Evolutionary conservation across 1,139 yeast species (phyloP).

Genomic region (Pneumocystis murina): DNA sequence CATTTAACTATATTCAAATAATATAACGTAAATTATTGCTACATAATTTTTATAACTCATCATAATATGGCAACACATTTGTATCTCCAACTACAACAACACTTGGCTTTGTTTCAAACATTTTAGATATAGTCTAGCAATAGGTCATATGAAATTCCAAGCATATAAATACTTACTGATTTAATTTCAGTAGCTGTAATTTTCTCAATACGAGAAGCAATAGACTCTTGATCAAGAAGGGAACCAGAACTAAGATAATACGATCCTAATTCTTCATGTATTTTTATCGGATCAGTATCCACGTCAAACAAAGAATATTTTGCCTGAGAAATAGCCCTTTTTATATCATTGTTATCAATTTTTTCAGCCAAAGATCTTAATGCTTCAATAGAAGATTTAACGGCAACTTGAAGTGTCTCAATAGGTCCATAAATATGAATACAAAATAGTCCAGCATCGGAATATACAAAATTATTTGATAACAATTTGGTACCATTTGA

Average conservation of each 20-base stretch:
- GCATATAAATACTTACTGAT: constrained; percentile 7
- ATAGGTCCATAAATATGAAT: constrained; percentile 45
- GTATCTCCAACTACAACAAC: constrained; percentile 87
- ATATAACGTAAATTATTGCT: background rate
- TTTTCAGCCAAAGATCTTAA: constrained; percentile 14
- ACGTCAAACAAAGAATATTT: constrained; percentile 25
- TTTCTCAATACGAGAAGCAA: constrained; percentile 23
- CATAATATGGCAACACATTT: constrained; percentile 73
- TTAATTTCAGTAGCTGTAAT: constrained; percentile 35
- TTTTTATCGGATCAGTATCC: constrained; percentile 27
- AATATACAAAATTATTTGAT: constrained; percentile 50
- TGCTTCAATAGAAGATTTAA: constrained; percentile 37
- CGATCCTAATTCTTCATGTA: constrained; percentile 15
- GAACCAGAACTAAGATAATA: constrained; percentile 21
- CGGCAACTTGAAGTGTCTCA: constrained; percentile 42
- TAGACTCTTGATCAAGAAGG: constrained; percentile 10
- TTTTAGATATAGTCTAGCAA: constrained; percentile 30
- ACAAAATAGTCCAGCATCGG: constrained; percentile 72
- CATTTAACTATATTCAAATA: background rate
- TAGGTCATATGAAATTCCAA: background rate
- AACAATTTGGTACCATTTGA: constrained; percentile 27
- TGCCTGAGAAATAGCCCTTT: constrained; percentile 34
- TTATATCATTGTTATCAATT: constrained; percentile 26
- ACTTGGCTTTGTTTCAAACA: constrained; percentile 53
- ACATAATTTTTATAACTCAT: constrained; percentile 40